Base-by-base conservation (phyloP, 2,329 filamentous ascomycete species). In the Botrytis deweyae region DNA sequence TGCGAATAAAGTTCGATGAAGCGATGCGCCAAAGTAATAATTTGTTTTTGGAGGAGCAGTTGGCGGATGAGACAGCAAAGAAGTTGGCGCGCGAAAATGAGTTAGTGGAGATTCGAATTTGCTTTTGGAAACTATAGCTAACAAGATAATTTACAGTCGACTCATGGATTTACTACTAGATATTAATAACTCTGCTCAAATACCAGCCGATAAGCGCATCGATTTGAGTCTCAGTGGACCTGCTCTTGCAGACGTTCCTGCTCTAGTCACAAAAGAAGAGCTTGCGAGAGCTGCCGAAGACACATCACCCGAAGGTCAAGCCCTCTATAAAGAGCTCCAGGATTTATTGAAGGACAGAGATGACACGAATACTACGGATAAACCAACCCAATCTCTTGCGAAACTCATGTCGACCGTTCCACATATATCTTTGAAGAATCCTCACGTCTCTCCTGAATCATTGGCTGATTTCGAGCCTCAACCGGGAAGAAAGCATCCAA, bases 71-170 rank as follows among this genome's bases (percentile, higher is more conserved):
- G 77, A 92, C 93, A 6, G 93, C 94, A 36, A 94, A 93, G 82
- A 89, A 94, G 70, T 88, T 99, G 75, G 92, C 94, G 73, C 90
- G 97, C 79, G 92, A 98, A 84, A 97, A 97, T 79, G 95, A 98
- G 95, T 97, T 87, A 80, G 91, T 52, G 66, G n/a, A 70, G 36
- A 29, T 55, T 64, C 49, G 25, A 25, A 29, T 29, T 18, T 72
- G n/a, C 49, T 33, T 12, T 12, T 22, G 20, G 33, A 40, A 63
- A 44, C 18, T 58, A 64, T 29, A 65, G 58, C 74, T 76, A 72
- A 75, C 68, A 73, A 40, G 68, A 33, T 6, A 40, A n/a, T 68
- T 18, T 79, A 64, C 79, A 98, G 95, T 82, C 94, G 95, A 82
- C 85, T 98, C 49, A 89, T 98, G 72, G 95, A 98, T 79, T 85